Conservation (phyloP, 2,329 filamentous ascomycete genomes). For the Sporothrix protearum region DNA sequence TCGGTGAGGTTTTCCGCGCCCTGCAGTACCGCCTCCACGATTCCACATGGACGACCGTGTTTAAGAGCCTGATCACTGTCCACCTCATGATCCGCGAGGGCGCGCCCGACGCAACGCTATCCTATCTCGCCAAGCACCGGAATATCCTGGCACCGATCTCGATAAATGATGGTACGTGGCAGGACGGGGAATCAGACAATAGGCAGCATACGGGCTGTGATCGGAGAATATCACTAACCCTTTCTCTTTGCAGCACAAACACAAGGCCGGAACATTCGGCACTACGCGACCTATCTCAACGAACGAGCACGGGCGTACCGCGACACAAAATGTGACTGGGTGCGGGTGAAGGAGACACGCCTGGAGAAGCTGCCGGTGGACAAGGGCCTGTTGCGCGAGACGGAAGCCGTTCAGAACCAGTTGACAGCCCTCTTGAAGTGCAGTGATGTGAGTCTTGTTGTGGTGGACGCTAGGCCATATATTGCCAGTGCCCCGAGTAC, state of each 20-base stretch:
- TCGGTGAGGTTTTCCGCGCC: slow-evolving; percentile 92
- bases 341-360: slow-evolving; percentile 74
- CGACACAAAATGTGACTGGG: slow-evolving; percentile 85
- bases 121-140: slow-evolving; percentile 77
- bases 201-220: too few species aligned
- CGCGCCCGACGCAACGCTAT: slow-evolving; percentile 79
- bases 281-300: slow-evolving; percentile 83
- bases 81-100: slow-evolving; percentile 98
- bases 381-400: slow-evolving; percentile 88
- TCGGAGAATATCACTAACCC: background rate
- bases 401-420: slow-evolving; percentile 84
- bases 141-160: slow-evolving; percentile 81
- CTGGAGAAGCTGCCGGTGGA: slow-evolving; percentile 84
- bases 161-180: slow-evolving; percentile 74
- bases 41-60: slow-evolving; percentile 99
- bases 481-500: background rate
- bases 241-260: slow-evolving; percentile 66
- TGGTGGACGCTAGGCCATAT: background rate
- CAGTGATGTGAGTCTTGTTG: slow-evolving; percentile 60
- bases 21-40: slow-evolving; percentile 85
- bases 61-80: slow-evolving; percentile 93
- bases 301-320: slow-evolving; percentile 78
- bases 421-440: slow-evolving; percentile 82
- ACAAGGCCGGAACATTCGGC: slow-evolving; percentile 89
- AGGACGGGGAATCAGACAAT: slow-evolving; percentile 34